phyloP scores from a whole-genome alignment of 768 basidiomycete species.

The Austroboletus eburneus region DNA sequence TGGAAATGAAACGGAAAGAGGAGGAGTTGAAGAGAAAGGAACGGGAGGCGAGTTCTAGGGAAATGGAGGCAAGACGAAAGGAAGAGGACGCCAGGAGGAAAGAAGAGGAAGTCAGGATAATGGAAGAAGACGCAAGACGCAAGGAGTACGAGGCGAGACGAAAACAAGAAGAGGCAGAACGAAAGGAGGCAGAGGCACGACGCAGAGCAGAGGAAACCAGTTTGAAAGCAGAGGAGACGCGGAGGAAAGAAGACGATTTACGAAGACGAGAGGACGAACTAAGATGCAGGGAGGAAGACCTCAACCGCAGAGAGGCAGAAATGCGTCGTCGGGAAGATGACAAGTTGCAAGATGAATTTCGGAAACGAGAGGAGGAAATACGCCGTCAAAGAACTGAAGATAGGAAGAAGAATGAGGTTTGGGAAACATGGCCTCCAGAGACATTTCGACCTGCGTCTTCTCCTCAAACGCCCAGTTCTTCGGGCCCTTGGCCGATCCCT shows the following conservation, averaged over 20 bases:
- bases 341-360: slow-evolving; percentile 25
- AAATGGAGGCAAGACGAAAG: slow-evolving; percentile 24
- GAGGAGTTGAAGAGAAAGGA: slow-evolving; percentile 22
- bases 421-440: slow-evolving; percentile 28
- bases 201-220: slow-evolving; percentile 27
- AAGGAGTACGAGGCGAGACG: slow-evolving; percentile 29
- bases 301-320: slow-evolving; percentile 28
- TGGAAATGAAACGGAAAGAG: slow-evolving; percentile 20
- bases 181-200: slow-evolving; percentile 30
- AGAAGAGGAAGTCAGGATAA: slow-evolving; percentile 26
- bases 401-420: slow-evolving; percentile 27
- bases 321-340: slow-evolving; percentile 28
- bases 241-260: slow-evolving; percentile 25
- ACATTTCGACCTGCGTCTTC: slow-evolving; percentile 19
- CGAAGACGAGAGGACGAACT: slow-evolving; percentile 27
- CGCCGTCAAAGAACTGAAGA: slow-evolving; percentile 30
- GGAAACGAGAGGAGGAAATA: slow-evolving; percentile 31
- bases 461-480: slow-evolving; percentile 27
- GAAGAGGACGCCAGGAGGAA: slow-evolving; percentile 28
- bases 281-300: slow-evolving; percentile 30
- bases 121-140: slow-evolving; percentile 24
- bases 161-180: slow-evolving; percentile 26
- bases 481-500: slow-evolving; percentile 31
- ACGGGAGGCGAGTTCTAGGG: slow-evolving; percentile 24
- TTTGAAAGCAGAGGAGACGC: no score